Evolutionary conservation across 495 filamentous ascomycete species (phyloP), one percentile per base, ranked within the genome.

Genomic region (Lophiostoma macrostomum): DNA sequence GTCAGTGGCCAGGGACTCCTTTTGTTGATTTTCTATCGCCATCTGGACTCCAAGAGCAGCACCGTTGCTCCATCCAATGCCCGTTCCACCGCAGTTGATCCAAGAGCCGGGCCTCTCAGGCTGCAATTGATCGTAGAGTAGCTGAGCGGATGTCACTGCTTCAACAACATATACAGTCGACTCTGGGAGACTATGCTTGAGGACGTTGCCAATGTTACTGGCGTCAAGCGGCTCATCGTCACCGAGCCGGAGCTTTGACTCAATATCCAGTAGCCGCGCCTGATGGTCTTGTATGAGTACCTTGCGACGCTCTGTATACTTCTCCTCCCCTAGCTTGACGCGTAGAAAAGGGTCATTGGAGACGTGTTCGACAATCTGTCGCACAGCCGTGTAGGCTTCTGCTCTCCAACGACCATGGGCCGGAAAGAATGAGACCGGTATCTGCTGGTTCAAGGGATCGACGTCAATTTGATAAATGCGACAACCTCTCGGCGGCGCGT

Each of bases 71-170:
- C 91, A 97, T 14, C 91, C 91, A 0, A 96, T 76, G 3, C 91
- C 91, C 28, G 91, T 91, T 27, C 91, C 91, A 13, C 91, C 91
- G 67, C 91, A 97, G 73, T 95, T 95, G 64, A 95, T 83, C 84
- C 88, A 93, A 6, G 82, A 83, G 5, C 90, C 87, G 0, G 90
- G 91, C 1, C 81, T 55, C 12, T 80, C 86, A 10, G 84, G 82
- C 63, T 81, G 80, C n/a, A 96, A 64, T 58, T 88, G 84, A 60
- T 97, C 89, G 19, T 88, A 82, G 10, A 94, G 87, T 42, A 86
- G 80, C 1, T 65, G 69, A 0, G 88, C 89, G 46, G 87, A 84
- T 5, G 91, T 97, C 18, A 97, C 91, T 1, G 91, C 83, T 72
- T 97, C 91, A 49, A 96, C 75, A 4, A 84, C 84, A 74, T 81